phyloP scores from a whole-genome alignment of 2,329 filamentous ascomycete species.

The Trichoderma arundinaceum region DNA sequence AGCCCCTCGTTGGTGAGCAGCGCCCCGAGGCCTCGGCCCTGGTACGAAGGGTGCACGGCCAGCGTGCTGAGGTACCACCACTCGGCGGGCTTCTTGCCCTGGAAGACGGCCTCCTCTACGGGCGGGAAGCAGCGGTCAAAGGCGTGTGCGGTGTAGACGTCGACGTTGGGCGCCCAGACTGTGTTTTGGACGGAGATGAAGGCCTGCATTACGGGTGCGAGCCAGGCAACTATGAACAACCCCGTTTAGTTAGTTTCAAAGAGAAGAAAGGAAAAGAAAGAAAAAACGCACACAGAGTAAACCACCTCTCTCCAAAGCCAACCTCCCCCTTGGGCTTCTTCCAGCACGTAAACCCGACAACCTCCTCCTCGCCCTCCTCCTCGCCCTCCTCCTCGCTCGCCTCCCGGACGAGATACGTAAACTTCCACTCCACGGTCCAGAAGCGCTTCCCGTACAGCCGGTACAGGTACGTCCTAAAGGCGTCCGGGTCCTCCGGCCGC shows the following conservation, averaged over 20 bases:
- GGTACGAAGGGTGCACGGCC: constrained; percentile 41
- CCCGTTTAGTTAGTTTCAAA: no score
- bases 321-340: constrained; percentile 40
- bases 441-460: constrained; percentile 43
- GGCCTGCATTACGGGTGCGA: constrained; percentile 40
- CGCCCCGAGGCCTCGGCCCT: constrained; percentile 44
- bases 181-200: constrained; percentile 37
- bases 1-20: constrained; percentile 43
- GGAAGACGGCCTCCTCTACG: constrained; percentile 39
- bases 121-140: constrained; percentile 40
- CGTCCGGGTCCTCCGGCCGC: constrained; percentile 35
- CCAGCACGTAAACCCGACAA: constrained; percentile 46
- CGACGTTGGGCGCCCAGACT: constrained; percentile 38
- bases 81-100: constrained; percentile 39
- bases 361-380: constrained; percentile 13
- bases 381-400: constrained; percentile 9
- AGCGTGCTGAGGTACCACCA: constrained; percentile 48
- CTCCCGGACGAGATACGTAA: constrained; percentile 38
- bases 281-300: constrained; percentile 40
- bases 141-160: constrained; percentile 34
- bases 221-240: constrained; percentile 39
- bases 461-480: constrained; percentile 35
- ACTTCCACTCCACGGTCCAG: constrained; percentile 43
- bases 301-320: constrained; percentile 42
- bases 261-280: no score